Evolutionary conservation across 2,329 filamentous ascomycete genomes (phyloP), one percentile per base, ranked within the genome.

Genomic region (Monosporascus sp.): DNA sequence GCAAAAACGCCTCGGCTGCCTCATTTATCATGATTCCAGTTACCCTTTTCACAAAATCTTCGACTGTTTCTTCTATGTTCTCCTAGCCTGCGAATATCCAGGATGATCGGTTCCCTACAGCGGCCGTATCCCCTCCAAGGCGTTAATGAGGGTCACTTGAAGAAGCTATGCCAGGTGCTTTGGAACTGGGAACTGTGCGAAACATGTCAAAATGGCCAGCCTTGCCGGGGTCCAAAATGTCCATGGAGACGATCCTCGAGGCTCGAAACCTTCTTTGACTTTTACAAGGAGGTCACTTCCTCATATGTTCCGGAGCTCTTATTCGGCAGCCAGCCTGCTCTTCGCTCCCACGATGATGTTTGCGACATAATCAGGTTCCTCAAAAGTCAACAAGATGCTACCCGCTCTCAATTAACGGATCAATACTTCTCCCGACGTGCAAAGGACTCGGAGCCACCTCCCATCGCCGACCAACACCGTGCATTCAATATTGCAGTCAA

Each of bases 281-380:
- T 55, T 24, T 55, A 55, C 17, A 51, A 38, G 25, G 44, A 53
- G 4, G 34, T 49, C 5, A 53, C 51, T 11, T 48, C 51, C 1
- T 45, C 22, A 34, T 55, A 53, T 18, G 48, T 55, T 5, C 54
- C 51, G 4, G 51, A 53, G 15, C 49, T 53, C n/a, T 9, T 38
- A 6, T 20, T 17, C 31, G 44, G 46, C 5, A 41, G 15, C 18
- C 38, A n/a, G 20, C 44, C 49, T 17, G 52, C 52, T 17, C 17
- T 51, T 7, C 27, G 38, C 9, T 39, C 52, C 8, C 52, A 51
- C 15, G 37, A 49, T 14, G 49, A 54, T 22, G 24, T 51, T 25
- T 22, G 17, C 5, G 46, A 42, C 38, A 54, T 45, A 15, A 24
- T 31, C 38, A 34, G 39, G 22, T 42, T 22, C 9, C 51, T 45